Evolutionary conservation across 139 green algal genomes (phyloP), one percentile per base, ranked within the genome.

Genomic region (Picochlorum sp.): DNA sequence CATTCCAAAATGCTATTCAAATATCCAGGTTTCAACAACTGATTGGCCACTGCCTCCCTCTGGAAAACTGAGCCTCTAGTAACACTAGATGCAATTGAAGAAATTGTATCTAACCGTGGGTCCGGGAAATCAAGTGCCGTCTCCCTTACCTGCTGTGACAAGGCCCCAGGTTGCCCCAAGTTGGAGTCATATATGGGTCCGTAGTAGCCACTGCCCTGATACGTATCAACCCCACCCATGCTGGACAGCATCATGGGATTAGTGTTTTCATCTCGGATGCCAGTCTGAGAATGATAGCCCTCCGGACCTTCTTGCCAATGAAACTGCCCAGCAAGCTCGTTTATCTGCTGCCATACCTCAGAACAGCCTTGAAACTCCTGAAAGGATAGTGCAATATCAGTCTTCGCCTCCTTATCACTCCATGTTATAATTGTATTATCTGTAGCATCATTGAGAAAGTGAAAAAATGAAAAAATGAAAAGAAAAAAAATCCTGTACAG

Each of bases 361-460:
- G 86, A 78, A 64, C 93, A 99, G 12, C 87, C 88, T 7, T 51
- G 43, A 1, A 68, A 63, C 43, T 98, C 82, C 73, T 97, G 86
- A 40, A 99, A 99, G 63, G 83, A 95, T 2, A 99, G 82, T 9
- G 93, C 93, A 5, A 98, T 77, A 65, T 99, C 90, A 8, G 85
- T 96, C 40, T 67, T 72, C 5, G 92, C 70, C 28, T 92, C 82
- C 1, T 72, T 45, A 68, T 99, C 93, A 2, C 79, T 77, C 93
- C 93, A 99, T 0, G 84, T 90, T 36, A 99, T 98, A 66, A 99
- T 99, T 14, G 89, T 97, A 41, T 90, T 78, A 36, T 93, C 86
- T 91, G 86, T 72, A 50, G n/a, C n/a, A n/a, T n/a, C 33, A 41
- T 9, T 9, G 35, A 9, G 12, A 12, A 41, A 41, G 35, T 9